These are phyloP conservation scores for Leishmania martiniquensis DNA, from an alignment of 208 protist species.

Conservation along the genomic window DNA sequence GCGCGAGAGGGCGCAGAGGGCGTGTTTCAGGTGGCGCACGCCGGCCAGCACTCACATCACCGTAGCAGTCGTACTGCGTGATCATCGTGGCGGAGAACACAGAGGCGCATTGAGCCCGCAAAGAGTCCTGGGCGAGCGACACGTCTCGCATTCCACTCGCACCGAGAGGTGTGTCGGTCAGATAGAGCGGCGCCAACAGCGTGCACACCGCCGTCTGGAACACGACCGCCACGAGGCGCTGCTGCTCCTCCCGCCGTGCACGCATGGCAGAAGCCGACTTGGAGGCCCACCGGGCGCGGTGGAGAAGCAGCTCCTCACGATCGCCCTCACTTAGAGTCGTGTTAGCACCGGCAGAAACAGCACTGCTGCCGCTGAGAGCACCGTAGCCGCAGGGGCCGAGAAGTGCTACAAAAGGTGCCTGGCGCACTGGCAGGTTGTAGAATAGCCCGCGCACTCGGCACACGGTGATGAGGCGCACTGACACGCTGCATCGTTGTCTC, in stretches of 20 bases:
- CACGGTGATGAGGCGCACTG: constrained; percentile 7
- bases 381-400: neutral
- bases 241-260: constrained; percentile 31
- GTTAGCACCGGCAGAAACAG: neutral
- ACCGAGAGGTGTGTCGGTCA: constrained; percentile 2
- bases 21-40: neutral
- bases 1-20: constrained; percentile 1
- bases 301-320: neutral
- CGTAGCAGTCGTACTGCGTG: neutral
- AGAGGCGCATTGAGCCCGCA: neutral
- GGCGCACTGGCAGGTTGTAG: constrained; percentile 50
- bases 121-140: neutral
- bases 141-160: neutral
- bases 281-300: neutral
- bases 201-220: constrained; percentile 31
- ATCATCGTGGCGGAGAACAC: constrained; percentile 9
- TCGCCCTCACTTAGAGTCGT: neutral
- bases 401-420: constrained; percentile 12
- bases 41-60: neutral
- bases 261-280: constrained; percentile 27
- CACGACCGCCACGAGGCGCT: constrained; percentile 7
- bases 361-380: neutral
- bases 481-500: no score
- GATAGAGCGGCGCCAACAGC: constrained; percentile 36
- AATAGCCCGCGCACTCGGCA: constrained; percentile 50